Evolutionary conservation across 2,329 filamentous ascomycete species (phyloP).

Genomic region (Beauveria australis): DNA sequence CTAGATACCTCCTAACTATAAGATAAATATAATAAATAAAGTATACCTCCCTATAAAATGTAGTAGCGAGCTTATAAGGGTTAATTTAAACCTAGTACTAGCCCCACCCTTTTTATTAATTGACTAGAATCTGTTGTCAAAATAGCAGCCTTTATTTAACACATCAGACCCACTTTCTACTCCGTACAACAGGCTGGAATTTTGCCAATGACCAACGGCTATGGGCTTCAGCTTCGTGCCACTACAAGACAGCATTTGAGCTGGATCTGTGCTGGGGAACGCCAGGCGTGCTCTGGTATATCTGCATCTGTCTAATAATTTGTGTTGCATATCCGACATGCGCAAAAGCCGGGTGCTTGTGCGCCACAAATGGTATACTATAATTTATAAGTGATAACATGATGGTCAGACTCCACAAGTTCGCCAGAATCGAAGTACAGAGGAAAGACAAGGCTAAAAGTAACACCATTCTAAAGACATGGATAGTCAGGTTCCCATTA

Average conservation of each 20-base stretch:
- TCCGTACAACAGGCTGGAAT: neutral
- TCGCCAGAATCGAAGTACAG: neutral
- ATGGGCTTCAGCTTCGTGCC: neutral
- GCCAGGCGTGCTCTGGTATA: too few relatives aligned
- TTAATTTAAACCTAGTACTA: too few relatives aligned
- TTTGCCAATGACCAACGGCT: neutral
- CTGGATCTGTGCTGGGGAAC: too few relatives aligned
- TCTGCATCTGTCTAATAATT: too few relatives aligned
- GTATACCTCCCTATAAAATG: too few relatives aligned
- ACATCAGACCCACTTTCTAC: conserved; percentile 3
- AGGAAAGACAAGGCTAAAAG: neutral
- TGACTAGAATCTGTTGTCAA: too few relatives aligned
- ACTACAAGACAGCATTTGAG: neutral
- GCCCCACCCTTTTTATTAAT: too few relatives aligned
- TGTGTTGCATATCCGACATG: too few relatives aligned
- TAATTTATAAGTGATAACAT: neutral
- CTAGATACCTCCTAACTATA: too few relatives aligned
- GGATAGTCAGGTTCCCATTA: neutral
- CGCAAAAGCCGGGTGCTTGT: neutral
- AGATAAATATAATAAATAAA: too few relatives aligned
- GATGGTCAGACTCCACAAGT: neutral
- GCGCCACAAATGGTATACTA: neutral
- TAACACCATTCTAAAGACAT: conserved; percentile 1
- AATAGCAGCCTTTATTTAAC: too few relatives aligned
- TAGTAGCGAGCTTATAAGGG: too few relatives aligned